phyloP scores from a whole-genome alignment of 2,329 filamentous ascomycete species.

The Cercospora brassicicola region DNA sequence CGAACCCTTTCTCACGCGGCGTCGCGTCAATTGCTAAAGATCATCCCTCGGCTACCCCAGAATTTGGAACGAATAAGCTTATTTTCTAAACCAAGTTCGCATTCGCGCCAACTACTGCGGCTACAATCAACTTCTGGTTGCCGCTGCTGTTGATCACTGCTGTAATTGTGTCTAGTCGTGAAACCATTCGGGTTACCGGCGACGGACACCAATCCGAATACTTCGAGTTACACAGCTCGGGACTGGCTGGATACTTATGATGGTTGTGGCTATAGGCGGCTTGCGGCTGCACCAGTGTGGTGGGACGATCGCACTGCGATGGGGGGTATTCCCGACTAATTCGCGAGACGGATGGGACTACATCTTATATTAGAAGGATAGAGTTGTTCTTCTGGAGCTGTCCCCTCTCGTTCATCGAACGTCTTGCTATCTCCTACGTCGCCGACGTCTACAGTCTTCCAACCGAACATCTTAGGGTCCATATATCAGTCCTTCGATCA shows the following conservation, averaged over 20 bases:
- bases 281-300: background rate
- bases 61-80: background rate
- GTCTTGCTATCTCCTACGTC: background rate
- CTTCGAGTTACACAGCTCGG: background rate
- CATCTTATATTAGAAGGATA: background rate
- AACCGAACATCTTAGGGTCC: too few relatives aligned
- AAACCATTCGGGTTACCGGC: background rate
- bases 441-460: background rate
- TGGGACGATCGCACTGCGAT: background rate
- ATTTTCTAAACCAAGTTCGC: background rate
- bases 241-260: background rate
- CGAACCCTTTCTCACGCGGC: background rate
- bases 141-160: background rate
- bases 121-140: background rate
- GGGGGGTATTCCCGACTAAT: background rate
- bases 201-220: background rate
- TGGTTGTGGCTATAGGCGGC: background rate
- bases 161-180: background rate
- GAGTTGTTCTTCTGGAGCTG: background rate
- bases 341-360: background rate
- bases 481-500: background rate
- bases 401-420: background rate
- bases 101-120: background rate
- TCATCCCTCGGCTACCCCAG: background rate
- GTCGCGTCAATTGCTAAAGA: background rate